Evolutionary conservation across 2,329 filamentous ascomycete species (phyloP), one percentile per base, ranked within the genome.

Genomic region (Xylaria sp.): DNA sequence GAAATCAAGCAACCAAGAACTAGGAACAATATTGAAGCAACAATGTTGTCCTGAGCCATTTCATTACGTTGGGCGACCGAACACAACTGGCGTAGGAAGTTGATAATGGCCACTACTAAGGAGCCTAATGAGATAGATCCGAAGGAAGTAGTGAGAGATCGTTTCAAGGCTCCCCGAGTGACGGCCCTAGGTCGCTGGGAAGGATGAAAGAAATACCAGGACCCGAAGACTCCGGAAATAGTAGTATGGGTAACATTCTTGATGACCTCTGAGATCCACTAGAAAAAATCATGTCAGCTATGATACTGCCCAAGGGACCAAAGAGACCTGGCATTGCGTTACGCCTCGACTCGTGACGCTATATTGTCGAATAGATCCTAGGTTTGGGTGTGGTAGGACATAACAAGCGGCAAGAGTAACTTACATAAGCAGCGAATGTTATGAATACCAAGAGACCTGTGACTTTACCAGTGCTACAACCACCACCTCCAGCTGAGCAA

Each of bases 181-280:
- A 93, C 90, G 12, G 90, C 90, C 71, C 87, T 90, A 35, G 94
- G 93, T 75, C 93, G 92, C 51, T 89, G 87, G 66, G 85, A 82
- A 0, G 88, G 81, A 71, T 88, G 91, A 79, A 97, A 98, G 83
- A 97, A 98, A 82, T 97, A 98, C 95, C 95, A 98, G 0, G 92
- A 91, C 0, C 93, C 94, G 75, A 97, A 98, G 0, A 97, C 90
- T 0, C 95, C 94, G 0, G 93, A 92, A 67, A 97, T 92, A 27
- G 90, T 94, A 1, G 91, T 92, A 78, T 98, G 94, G 55, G 97
- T 93, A 0, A 93, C 94, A 81, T 97, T 97, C 84, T 98, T 98
- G 74, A 98, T 83, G 87, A 92, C 95, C 79, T 98, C 95, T 1
- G 92, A 91, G 72, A 97, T 90, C 95, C 95, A 73, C 70, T 72